phyloP scores from a whole-genome alignment of 2,329 filamentous ascomycete genomes.

The Phialocephala subalpina region DNA sequence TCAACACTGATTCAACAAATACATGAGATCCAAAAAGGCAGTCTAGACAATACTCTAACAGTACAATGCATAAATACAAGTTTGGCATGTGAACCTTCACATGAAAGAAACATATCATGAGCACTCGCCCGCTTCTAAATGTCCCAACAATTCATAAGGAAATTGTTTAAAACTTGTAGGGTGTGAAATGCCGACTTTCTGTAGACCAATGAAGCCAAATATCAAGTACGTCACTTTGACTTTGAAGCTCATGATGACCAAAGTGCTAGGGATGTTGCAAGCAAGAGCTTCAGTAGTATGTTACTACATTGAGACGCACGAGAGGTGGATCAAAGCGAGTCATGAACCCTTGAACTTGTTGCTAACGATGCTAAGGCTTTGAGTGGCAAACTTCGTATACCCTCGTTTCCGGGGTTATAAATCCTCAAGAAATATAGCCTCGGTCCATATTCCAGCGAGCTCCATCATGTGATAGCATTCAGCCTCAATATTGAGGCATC shows the following conservation, averaged over 20 bases:
- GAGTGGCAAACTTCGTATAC: too few relatives aligned
- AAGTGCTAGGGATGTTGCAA: too few relatives aligned
- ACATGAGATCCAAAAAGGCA: not conserved
- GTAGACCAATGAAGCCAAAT: too few relatives aligned
- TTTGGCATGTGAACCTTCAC: constrained; percentile 25
- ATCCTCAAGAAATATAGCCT: not conserved
- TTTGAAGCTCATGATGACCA: too few relatives aligned
- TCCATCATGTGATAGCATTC: not conserved
- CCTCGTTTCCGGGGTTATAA: too few relatives aligned
- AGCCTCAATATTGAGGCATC: not conserved
- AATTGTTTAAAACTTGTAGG: not conserved
- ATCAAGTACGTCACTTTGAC: too few relatives aligned
- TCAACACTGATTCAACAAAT: too few relatives aligned
- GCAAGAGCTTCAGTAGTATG: too few relatives aligned
- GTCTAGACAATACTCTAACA: too few relatives aligned
- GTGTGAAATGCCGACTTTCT: not conserved
- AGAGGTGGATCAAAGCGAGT: not conserved
- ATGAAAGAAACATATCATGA: constrained; percentile 6
- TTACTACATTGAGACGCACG: not conserved
- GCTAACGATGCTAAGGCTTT: too few relatives aligned
- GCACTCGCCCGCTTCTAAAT: not conserved
- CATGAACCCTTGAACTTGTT: not conserved
- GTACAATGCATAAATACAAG: not conserved
- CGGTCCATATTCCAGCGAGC: not conserved
- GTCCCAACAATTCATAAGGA: too few relatives aligned